phyloP scores from a whole-genome alignment of 768 basidiomycete genomes.

The Phlegmacium glaucopus region DNA sequence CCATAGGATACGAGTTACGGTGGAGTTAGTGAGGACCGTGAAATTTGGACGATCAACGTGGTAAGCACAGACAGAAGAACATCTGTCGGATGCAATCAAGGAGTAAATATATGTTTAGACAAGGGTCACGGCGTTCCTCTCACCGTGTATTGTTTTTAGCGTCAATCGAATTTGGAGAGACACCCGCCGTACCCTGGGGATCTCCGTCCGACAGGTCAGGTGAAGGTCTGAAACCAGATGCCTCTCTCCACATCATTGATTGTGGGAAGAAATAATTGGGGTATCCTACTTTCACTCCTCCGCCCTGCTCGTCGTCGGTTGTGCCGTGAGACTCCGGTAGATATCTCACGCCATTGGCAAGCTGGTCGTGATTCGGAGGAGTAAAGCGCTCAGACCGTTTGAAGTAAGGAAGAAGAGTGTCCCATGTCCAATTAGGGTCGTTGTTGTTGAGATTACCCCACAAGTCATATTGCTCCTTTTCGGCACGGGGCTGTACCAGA shows the following conservation, averaged over 20 bases:
- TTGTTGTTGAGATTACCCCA: conserved; percentile 28
- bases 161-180: conserved; percentile 28
- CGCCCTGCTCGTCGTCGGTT: conserved; percentile 7
- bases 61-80: conserved; percentile 29
- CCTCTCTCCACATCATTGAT: conserved; percentile 24
- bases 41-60: conserved; percentile 40
- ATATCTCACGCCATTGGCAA: conserved; percentile 20
- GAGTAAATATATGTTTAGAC: neutral
- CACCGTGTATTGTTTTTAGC: conserved; percentile 29
- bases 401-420: conserved; percentile 40
- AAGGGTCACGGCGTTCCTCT: neutral
- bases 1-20: conserved; percentile 50
- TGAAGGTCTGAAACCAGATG: conserved; percentile 23
- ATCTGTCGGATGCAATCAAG: conserved; percentile 6
- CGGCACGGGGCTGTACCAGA: conserved; percentile 24
- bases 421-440: conserved; percentile 34
- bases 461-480: conserved; percentile 30
- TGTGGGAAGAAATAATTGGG: conserved; percentile 30
- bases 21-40: conserved; percentile 50
- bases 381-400: conserved; percentile 56
- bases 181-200: conserved; percentile 23
- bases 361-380: conserved; percentile 35
- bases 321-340: conserved; percentile 22
- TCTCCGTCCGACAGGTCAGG: conserved; percentile 24
- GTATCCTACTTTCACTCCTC: conserved; percentile 28